Conservation (phyloP, 257 asterid species). For the Solanum chmielewskii region DNA sequence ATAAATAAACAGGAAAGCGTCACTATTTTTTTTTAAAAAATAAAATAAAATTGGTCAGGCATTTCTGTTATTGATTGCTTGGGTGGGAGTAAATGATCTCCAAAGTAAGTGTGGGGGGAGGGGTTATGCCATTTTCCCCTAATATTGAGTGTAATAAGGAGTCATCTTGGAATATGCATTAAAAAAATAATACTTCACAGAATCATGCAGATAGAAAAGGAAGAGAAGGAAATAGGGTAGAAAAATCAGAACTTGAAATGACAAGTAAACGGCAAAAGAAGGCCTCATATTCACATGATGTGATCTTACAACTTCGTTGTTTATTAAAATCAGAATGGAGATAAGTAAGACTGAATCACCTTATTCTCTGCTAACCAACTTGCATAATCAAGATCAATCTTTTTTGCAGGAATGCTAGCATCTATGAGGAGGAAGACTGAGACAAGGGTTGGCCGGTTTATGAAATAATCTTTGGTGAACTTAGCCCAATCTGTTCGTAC, state of each 20-base stretch:
- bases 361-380: slow-evolving; percentile 90
- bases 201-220: not conserved
- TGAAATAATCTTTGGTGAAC: slow-evolving; percentile 90
- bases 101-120: not conserved
- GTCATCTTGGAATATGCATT: not conserved
- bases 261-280: not conserved
- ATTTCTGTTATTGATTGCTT: not conserved
- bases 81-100: not conserved
- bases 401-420: slow-evolving; percentile 88
- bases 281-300: not conserved
- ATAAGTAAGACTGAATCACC: slow-evolving; percentile 24
- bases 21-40: not conserved
- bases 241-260: not conserved
- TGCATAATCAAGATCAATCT: slow-evolving; percentile 85
- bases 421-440: slow-evolving; percentile 94
- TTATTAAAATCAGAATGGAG: not conserved
- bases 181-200: not conserved
- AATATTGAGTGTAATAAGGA: not conserved
- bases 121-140: not conserved
- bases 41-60: not conserved
- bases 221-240: not conserved
- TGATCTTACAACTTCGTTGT: not conserved
- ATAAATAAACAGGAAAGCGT: not conserved
- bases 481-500: slow-evolving; percentile 80
- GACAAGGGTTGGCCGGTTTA: slow-evolving; percentile 83